Evolutionary conservation across 2,329 filamentous ascomycete species (phyloP).

Genomic region (Fusarium stilboides): DNA sequence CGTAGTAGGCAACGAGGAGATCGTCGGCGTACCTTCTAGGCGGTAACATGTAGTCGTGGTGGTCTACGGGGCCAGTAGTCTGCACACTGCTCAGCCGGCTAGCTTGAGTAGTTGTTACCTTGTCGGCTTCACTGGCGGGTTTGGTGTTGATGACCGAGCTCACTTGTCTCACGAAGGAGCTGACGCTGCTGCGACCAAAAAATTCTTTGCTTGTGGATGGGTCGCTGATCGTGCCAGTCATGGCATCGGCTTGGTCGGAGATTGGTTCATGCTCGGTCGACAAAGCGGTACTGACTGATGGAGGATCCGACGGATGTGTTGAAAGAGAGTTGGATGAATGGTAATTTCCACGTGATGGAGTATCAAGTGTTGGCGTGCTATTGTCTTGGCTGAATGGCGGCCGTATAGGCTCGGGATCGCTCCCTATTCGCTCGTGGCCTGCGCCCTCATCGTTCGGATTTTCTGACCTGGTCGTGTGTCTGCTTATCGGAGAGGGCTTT

Average conservation of each 20-base stretch:
- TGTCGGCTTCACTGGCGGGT: background rate
- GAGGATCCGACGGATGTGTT: no score
- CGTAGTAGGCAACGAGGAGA: background rate
- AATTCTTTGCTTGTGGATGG: background rate
- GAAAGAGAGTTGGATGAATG: no score
- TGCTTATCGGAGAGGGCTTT: no score
- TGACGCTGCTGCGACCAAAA: background rate
- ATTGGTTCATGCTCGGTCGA: no score
- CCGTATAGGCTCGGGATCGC: no score
- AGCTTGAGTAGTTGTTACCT: background rate
- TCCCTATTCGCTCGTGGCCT: no score
- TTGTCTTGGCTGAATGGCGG: no score
- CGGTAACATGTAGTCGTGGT: background rate
- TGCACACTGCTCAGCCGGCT: background rate
- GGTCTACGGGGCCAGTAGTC: background rate
- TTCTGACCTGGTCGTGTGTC: no score
- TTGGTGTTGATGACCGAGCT: background rate
- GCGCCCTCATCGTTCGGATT: no score
- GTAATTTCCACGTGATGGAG: no score
- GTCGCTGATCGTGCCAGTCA: background rate
- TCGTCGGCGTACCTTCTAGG: background rate
- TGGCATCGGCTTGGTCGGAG: background rate
- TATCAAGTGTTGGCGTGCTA: no score
- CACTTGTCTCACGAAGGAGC: background rate
- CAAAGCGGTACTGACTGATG: no score